A percentile compares a stretch with the other conserved stretches of the same genome.
phyloP scores from a whole-genome alignment of 2,329 filamentous ascomycete genomes.

The Trichoderma cornu-damae region DNA sequence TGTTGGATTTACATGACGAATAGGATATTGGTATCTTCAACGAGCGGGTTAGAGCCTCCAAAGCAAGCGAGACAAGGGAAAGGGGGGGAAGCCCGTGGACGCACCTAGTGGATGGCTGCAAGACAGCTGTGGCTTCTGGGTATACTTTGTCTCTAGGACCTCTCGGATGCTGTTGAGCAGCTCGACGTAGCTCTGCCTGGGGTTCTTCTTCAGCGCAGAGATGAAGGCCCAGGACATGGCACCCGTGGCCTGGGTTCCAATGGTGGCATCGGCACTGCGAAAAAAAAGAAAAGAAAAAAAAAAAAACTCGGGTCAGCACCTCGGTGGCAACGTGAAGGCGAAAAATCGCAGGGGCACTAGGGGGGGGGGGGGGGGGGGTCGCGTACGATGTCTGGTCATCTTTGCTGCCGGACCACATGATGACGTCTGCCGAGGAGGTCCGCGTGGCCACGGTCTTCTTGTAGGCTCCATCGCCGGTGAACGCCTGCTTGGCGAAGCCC shows the following conservation, averaged over 20 bases:
- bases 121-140: conserved; percentile 92
- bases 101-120: conserved; percentile 93
- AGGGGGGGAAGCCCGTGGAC: no score
- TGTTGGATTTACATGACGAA: conserved; percentile 56
- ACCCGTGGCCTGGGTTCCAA: conserved; percentile 82
- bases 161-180: conserved; percentile 93
- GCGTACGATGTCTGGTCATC: conserved; percentile 80
- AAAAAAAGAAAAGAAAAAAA: no score
- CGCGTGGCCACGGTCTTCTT: conserved; percentile 80
- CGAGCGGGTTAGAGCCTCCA: conserved; percentile 20
- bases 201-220: conserved; percentile 81
- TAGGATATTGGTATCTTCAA: conserved; percentile 58
- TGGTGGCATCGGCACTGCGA: conserved; percentile 78
- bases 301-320: conserved; percentile 26
- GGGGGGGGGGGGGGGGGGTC: no score
- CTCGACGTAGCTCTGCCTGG: conserved; percentile 93
- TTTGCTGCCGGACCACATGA: conserved; percentile 98
- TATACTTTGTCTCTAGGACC: conserved; percentile 78
- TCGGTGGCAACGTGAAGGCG: not conserved
- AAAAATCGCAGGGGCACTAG: not conserved
- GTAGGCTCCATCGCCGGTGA: conserved; percentile 70
- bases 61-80: no score
- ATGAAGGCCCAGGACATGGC: conserved; percentile 99
- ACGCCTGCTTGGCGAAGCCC: conserved; percentile 81
- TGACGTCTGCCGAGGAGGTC: conserved; percentile 89